These are phyloP conservation scores for Centaurea solstitialis DNA, from an alignment of 129 eudicot genomes.

Conservation along the genomic window DNA sequence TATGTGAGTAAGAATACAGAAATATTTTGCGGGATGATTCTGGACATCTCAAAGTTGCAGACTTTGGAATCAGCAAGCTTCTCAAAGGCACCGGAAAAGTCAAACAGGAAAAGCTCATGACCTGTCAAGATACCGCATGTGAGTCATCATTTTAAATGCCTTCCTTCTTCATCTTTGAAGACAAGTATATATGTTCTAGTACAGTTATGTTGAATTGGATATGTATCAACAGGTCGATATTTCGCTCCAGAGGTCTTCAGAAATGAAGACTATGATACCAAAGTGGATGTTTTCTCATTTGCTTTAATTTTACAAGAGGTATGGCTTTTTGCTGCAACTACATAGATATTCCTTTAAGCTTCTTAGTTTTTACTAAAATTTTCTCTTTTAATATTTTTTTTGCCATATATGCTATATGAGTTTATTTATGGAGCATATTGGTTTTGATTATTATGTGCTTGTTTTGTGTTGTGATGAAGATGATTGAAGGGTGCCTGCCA, in stretches of 20 bases:
- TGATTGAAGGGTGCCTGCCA: conserved; percentile 80
- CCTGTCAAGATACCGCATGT: conserved; percentile 65
- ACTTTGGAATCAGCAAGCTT: conserved; percentile 93
- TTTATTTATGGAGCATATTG: neutral
- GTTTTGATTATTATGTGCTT: neutral
- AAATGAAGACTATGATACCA: conserved; percentile 87
- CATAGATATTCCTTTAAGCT: neutral
- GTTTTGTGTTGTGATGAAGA: conserved; percentile 33
- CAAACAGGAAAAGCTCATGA: conserved; percentile 62
- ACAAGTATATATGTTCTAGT: neutral
- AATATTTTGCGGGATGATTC: conserved; percentile 96
- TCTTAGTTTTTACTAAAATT: neutral
- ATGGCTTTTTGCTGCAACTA: conserved; percentile 10
- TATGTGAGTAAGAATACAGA: conserved; percentile 64
- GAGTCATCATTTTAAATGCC: conserved; percentile 27
- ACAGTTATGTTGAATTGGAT: neutral
- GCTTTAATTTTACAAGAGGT: conserved; percentile 95
- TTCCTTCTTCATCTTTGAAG: neutral
- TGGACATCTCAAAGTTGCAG: conserved; percentile 98
- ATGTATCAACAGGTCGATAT: conserved; percentile 67
- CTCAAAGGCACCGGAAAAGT: conserved; percentile 65
- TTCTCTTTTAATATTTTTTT: too few relatives aligned
- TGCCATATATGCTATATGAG: neutral
- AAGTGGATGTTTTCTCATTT: conserved; percentile 96
- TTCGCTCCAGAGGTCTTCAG: conserved; percentile 92